phyloP scores from a whole-genome alignment of 2,329 filamentous ascomycete species.

The Colletotrichum eremochloae region DNA sequence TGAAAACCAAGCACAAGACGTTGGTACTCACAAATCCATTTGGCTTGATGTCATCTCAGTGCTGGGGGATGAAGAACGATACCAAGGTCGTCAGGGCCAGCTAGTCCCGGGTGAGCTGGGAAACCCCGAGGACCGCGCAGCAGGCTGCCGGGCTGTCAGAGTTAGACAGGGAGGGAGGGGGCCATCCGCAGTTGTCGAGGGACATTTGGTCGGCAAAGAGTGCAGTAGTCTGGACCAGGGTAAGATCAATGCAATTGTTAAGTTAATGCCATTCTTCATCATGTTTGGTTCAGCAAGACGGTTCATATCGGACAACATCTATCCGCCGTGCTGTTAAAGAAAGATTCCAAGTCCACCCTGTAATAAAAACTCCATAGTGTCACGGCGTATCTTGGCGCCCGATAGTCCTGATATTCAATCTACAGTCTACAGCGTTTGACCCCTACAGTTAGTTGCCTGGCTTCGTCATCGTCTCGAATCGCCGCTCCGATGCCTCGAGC shows the following conservation, averaged over 20 bases:
- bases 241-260: not conserved
- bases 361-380: not conserved
- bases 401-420: not conserved
- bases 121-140: not conserved
- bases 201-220: not conserved
- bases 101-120: not conserved
- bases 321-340: no score
- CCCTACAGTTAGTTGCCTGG: not conserved
- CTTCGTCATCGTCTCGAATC: slow-evolving; percentile 35
- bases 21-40: not conserved
- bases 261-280: not conserved
- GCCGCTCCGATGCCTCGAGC: slow-evolving; percentile 36
- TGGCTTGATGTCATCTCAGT: not conserved
- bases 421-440: not conserved
- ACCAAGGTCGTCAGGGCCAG: not conserved
- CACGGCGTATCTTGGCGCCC: not conserved
- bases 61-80: not conserved
- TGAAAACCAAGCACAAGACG: not conserved
- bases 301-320: not conserved
- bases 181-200: not conserved
- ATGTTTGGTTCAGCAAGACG: not conserved
- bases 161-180: not conserved
- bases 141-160: not conserved
- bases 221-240: not conserved
- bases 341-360: not conserved